A percentile compares a stretch with the other conserved stretches of the same genome.
phyloP scores from a whole-genome alignment of 208 protist genomes.

The Leishmania arabica region DNA sequence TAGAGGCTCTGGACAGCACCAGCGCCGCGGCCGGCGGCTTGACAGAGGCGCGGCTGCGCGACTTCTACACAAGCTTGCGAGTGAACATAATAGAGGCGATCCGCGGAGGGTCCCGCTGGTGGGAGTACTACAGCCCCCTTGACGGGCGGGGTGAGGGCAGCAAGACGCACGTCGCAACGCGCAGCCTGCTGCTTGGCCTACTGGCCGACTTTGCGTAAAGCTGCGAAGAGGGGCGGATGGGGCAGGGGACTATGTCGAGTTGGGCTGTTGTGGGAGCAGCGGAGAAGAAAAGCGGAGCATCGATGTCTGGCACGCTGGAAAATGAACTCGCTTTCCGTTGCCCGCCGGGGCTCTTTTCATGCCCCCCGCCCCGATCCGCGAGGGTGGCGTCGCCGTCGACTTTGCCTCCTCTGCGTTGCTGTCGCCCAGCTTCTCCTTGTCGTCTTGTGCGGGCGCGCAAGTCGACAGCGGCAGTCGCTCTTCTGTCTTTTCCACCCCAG shows the following conservation, averaged over 20 bases:
- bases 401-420: background rate
- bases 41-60: constrained; percentile 11
- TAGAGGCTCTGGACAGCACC: constrained; percentile 26
- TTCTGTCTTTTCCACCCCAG: background rate
- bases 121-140: constrained; percentile 78
- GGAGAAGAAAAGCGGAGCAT: background rate
- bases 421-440: background rate
- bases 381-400: background rate
- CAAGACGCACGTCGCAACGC: constrained; percentile 76
- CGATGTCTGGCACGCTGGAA: background rate
- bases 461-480: background rate
- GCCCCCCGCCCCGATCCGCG: background rate
- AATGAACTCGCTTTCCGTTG: background rate
- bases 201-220: constrained; percentile 61
- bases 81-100: constrained; percentile 44
- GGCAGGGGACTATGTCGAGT: background rate
- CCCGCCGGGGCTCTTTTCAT: background rate
- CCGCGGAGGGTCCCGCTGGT: constrained; percentile 45
- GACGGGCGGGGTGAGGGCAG: constrained; percentile 66
- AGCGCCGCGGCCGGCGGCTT: constrained; percentile 2
- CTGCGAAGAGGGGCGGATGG: background rate
- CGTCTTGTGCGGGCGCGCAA: background rate
- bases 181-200: constrained; percentile 51
- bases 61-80: constrained; percentile 57
- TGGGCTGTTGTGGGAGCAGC: background rate